A percentile compares a stretch with the other conserved stretches of the same genome.
phyloP scores from a whole-genome alignment of 2,329 filamentous ascomycete species.

The Dendrostoma leiphaemia region DNA sequence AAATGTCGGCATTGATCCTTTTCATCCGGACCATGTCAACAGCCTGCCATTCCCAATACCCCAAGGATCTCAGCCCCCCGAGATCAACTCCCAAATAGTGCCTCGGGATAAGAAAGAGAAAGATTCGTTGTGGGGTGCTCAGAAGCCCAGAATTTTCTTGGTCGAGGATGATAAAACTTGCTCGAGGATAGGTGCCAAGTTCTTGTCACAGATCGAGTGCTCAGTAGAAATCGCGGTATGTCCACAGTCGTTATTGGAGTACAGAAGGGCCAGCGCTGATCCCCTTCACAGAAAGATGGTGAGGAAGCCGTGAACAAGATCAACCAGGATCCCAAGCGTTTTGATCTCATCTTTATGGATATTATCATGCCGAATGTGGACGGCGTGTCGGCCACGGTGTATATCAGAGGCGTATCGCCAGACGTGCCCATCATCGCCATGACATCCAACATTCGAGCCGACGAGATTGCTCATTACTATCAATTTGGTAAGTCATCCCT shows the following conservation, averaged over 20 bases:
- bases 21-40: conserved; percentile 90
- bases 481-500: conserved; percentile 71
- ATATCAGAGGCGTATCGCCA: conserved; percentile 83
- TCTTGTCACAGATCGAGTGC: conserved; percentile 63
- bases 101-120: conserved; percentile 32
- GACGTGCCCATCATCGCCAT: conserved; percentile 91
- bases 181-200: conserved; percentile 66
- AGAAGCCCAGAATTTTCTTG: conserved; percentile 77
- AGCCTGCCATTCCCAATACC: conserved; percentile 87
- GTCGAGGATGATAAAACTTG: conserved; percentile 80
- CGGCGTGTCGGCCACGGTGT: conserved; percentile 88
- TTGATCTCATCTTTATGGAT: conserved; percentile 78
- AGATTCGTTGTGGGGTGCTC: conserved; percentile 55
- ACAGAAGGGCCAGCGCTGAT: conserved; percentile 22
- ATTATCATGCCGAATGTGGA: conserved; percentile 98
- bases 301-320: conserved; percentile 90
- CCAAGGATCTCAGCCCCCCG: conserved; percentile 56
- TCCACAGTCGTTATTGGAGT: background rate
- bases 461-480: conserved; percentile 97
- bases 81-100: conserved; percentile 39
- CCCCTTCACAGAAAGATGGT: conserved; percentile 68
- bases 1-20: conserved; percentile 89
- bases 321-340: conserved; percentile 47
- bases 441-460: conserved; percentile 96
- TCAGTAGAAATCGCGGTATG: conserved; percentile 45